Percentiles rank a stretch among this genome's conserved stretches.
Conservation (phyloP, 2,329 filamentous ascomycete genomes). For the Oidium heveae region DNA sequence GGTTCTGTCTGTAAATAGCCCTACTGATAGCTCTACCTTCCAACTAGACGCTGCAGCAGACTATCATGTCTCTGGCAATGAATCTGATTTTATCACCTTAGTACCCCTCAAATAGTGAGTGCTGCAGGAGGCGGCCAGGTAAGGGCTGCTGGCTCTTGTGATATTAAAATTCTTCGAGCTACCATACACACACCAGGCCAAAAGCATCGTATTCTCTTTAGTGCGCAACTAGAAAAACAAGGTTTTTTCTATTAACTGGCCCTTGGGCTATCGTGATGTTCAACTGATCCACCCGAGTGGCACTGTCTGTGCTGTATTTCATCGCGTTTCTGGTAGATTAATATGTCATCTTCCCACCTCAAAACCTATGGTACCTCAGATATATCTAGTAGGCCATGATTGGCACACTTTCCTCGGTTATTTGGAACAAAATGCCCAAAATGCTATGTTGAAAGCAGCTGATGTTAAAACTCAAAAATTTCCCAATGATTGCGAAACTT, state of each 20-base stretch:
- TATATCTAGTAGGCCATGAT: neutral
- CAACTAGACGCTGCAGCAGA: neutral
- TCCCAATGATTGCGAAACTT: neutral
- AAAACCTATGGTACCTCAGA: neutral
- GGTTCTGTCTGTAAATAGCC: neutral
- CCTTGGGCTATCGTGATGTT: too few relatives aligned
- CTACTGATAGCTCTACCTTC: neutral
- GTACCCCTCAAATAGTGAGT: neutral
- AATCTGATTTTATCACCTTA: neutral
- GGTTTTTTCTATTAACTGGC: too few relatives aligned
- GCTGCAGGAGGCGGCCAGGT: neutral
- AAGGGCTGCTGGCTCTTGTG: neutral
- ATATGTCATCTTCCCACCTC: too few relatives aligned
- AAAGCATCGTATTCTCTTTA: neutral
- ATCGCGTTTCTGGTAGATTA: too few relatives aligned
- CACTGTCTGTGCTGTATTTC: too few relatives aligned
- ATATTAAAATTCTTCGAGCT: neutral
- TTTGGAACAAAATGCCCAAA: too few relatives aligned
- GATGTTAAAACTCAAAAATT: neutral
- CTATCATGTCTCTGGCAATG: too few relatives aligned
- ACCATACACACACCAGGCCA: neutral
- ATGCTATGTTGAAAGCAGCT: neutral
- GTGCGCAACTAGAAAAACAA: neutral
- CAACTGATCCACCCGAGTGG: too few relatives aligned
- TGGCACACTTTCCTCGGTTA: neutral